Conservation (phyloP, 2,329 filamentous ascomycete species). For the Leptoxyphium fumago region DNA sequence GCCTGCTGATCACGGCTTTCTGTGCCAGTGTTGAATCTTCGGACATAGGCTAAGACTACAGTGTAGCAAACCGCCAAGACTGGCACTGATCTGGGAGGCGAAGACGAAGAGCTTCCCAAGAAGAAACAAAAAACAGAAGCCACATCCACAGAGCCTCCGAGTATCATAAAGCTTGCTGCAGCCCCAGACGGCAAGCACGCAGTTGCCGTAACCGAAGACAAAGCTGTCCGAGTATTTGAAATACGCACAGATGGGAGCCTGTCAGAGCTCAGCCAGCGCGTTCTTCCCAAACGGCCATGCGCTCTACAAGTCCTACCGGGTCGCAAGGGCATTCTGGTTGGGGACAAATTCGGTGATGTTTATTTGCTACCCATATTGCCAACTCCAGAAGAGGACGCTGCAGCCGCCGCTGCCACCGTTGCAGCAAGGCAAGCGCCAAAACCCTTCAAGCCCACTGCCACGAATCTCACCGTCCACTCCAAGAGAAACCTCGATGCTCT, state of each 20-base stretch:
- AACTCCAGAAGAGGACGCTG: constrained; percentile 18
- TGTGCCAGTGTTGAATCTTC: too few relatives aligned
- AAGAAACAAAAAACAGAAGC: constrained; percentile 19
- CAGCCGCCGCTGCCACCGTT: constrained; percentile 8
- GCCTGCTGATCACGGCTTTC: too few relatives aligned
- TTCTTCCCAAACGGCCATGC: constrained; percentile 81
- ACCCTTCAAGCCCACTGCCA: constrained; percentile 38
- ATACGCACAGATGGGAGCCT: constrained; percentile 48
- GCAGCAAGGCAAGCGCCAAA: constrained; percentile 15
- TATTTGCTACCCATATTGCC: constrained; percentile 65
- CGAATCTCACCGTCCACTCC: constrained; percentile 45
- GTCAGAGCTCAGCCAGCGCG: constrained; percentile 56
- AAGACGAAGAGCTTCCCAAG: constrained; percentile 11
- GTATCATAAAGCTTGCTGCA: constrained; percentile 53
- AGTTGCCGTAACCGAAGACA: constrained; percentile 78
- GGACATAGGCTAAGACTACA: too few relatives aligned
- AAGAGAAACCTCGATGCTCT: constrained; percentile 44
- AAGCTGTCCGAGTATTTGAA: constrained; percentile 70
- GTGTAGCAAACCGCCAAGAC: background rate
- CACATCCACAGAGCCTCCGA: constrained; percentile 28
- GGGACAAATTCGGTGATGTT: constrained; percentile 95
- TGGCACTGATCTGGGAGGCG: constrained; percentile 1
- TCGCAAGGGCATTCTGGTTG: constrained; percentile 58
- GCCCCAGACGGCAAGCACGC: constrained; percentile 53
- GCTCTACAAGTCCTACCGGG: constrained; percentile 57